phyloP scores from a whole-genome alignment of 495 filamentous ascomycete genomes.

The Acidiella bohemica region DNA sequence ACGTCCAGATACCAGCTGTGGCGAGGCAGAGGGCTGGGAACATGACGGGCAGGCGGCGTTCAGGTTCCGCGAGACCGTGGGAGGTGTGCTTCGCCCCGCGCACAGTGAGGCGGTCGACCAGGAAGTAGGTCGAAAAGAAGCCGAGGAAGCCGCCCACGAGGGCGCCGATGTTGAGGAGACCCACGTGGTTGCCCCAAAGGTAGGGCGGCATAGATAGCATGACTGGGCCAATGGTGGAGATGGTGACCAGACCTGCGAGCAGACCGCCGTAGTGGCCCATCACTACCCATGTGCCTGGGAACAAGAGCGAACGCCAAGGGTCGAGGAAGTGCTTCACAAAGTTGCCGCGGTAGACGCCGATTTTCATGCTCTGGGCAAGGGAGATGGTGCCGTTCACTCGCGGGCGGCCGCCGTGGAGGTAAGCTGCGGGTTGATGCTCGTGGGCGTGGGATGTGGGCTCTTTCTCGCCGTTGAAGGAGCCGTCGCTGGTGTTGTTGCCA shows the following conservation, averaged over 20 bases:
- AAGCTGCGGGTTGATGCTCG: no score
- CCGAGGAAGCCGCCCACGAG: conserved; percentile 20
- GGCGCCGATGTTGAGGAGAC: conserved; percentile 20
- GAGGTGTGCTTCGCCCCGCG: conserved; percentile 16
- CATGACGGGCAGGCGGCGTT: conserved; percentile 18
- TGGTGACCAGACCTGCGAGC: conserved; percentile 21
- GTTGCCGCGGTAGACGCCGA: conserved; percentile 13
- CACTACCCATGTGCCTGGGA: conserved; percentile 24
- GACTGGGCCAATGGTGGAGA: conserved; percentile 21
- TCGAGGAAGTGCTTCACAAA: conserved; percentile 17
- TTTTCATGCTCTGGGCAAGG: conserved; percentile 13
- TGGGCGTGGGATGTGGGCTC: neutral
- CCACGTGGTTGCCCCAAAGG: conserved; percentile 21
- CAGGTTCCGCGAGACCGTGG: conserved; percentile 23
- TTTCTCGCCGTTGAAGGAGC: conserved; percentile 2
- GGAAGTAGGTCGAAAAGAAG: conserved; percentile 18
- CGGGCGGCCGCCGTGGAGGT: no score
- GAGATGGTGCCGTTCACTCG: conserved; percentile 9
- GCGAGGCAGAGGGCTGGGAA: conserved; percentile 22
- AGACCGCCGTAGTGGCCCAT: conserved; percentile 24
- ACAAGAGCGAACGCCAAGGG: conserved; percentile 18
- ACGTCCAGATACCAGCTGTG: conserved; percentile 20
- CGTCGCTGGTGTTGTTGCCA: conserved; percentile 3
- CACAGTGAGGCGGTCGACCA: conserved; percentile 17
- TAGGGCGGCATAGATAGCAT: conserved; percentile 23